Base-by-base conservation (phyloP, 805 yeast species). In the Yueomyces sp. region DNA sequence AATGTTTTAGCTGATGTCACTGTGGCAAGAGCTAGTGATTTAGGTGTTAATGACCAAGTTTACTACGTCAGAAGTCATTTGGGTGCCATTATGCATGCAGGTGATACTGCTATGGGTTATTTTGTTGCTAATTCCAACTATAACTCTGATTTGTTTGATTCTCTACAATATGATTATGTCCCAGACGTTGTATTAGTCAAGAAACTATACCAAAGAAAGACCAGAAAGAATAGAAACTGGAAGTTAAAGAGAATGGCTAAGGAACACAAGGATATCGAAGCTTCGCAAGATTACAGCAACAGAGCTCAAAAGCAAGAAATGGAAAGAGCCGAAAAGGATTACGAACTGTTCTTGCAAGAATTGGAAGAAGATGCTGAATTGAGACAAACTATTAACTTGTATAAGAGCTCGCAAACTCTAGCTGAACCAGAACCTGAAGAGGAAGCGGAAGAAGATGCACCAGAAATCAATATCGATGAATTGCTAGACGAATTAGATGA, bases 181-280 rank as follows among this genome's bases (percentile, higher is more conserved):
- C 92, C 95, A 26, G 96, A 88, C 54, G 95, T 88, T 41, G 73
- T 86, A 2, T 63, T 88, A 49, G 94, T 90, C 45, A 86, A 87
- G 85, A 88, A 87, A 61, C 76, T 76, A 64, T 90, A 87, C 69
- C 73, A 79, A 40, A 81, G 95, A 71, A 82, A 81, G 68, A 70
- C 77, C 40, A 77, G 75, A 68, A 81, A 77, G 69, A 67, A 75
- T 51, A 81, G 81, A 75, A 76, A 79, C 72, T 85, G 95, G 94
- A 85, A 82, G 66, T 77, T 90, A 65, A 84, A 85, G 79, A 83
- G 97, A 73, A 88, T 90, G 96, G 97, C 97, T 36, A 84, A 74
- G 59, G 97, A 92, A 67, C 94, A 88, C 67, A 76, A 77, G 52
- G 96, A 88, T 54, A 78, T 85, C 51, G 87, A 80, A 39, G 94